Base-by-base conservation (phyloP, 208 protist genomes). In the Tritrichomonas foetus region DNA sequence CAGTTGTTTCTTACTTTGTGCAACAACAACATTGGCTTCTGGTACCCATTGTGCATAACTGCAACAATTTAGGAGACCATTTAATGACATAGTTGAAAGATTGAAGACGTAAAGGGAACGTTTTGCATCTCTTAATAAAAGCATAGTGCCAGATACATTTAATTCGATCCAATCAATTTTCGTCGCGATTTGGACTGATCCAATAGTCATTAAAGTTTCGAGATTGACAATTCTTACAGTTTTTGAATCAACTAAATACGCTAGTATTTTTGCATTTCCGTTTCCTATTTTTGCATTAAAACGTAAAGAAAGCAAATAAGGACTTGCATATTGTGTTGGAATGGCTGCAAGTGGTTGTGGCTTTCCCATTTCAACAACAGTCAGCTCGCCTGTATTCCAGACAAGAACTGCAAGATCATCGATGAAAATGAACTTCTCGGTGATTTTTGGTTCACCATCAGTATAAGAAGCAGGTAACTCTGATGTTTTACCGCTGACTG, bases 381-480 rank as follows among this genome's bases (percentile, higher is more conserved):
- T 82, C 0, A 82, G 20, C 50, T 82, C 74, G 33, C 74, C 74
- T 53, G 41, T 50, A n/a, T n/a, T n/a, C n/a, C n/a, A n/a, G n/a
- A n/a, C n/a, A n/a, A n/a, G n/a, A n/a, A n/a, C n/a, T n/a, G 74
- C 74, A 50, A 82, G 47, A 82, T 82, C 74, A 44, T 82, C 74
- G 20, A 82, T 82, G 20, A 82, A 82, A 50, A 82, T 36, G 41
- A 82, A 82, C 41, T 36, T 82, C 41, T 82, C 74, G 33, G 47
- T 82, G 8, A 82, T 82, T 75, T 75, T 27, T n/a, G 41, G 41
- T 8, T 82, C 41, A n/a, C 41, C 33, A 82, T 82, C 74, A 30
- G n/a, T 47, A 11, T 20, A 36, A 33, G 74, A 50, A 47, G 74
- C 74, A 49, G 74, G 41, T 36, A 82, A 47, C 25, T 82, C 74